These are phyloP conservation scores for Rosa rugosa DNA, from an alignment of 306 rosid genomes.

Conservation along the genomic window DNA sequence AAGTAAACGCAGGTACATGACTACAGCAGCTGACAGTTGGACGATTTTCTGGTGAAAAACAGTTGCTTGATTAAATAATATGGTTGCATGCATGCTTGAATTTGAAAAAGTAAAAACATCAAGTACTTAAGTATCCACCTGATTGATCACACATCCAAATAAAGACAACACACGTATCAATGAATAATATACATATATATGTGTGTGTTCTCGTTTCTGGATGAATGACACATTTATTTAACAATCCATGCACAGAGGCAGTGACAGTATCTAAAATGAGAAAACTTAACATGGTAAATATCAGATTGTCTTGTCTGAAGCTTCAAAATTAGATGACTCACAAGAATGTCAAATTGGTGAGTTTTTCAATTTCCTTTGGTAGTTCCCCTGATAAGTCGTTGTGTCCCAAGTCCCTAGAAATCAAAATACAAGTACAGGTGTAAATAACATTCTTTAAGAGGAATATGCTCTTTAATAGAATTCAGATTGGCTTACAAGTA, in stretches of 20 bases:
- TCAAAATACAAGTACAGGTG: constrained; percentile 6
- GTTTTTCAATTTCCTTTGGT: constrained; percentile 66
- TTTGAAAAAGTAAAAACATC: not conserved
- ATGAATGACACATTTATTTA: not conserved
- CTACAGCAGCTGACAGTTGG: not conserved
- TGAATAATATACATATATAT: not conserved
- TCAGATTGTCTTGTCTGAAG: not conserved
- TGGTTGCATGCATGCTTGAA: not conserved
- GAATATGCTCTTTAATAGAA: not conserved
- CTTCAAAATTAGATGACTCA: constrained; percentile 35
- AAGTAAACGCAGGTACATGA: not conserved
- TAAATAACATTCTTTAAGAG: not conserved
- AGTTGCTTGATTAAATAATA: not conserved
- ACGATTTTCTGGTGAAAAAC: not conserved
- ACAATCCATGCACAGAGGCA: not conserved
- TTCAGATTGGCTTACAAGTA: constrained; percentile 50
- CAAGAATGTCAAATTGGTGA: constrained; percentile 43
- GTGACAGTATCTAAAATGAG: not conserved
- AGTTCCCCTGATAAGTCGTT: constrained; percentile 69
- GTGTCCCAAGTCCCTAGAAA: constrained; percentile 50
- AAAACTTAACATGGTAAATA: not conserved
- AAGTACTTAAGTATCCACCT: not conserved
- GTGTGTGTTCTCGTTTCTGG: not conserved
- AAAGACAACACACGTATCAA: not conserved
- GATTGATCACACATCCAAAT: not conserved